phyloP scores from a whole-genome alignment of 2,329 filamentous ascomycete genomes.

The Cercospora zeae-maydis region DNA sequence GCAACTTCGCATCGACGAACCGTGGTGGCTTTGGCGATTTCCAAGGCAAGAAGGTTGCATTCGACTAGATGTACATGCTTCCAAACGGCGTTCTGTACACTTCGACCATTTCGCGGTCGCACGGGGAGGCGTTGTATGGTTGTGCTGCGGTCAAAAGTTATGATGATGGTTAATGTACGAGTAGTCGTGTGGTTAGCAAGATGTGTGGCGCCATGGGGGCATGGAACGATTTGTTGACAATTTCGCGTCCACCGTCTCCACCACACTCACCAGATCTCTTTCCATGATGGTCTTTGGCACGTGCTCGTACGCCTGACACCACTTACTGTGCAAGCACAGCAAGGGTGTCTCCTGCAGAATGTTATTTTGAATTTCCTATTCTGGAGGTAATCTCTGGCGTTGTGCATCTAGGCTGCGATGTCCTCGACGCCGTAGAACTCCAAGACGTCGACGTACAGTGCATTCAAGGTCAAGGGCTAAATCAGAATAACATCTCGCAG shows the following conservation, averaged over 20 bases:
- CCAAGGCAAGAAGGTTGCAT: slow-evolving; percentile 76
- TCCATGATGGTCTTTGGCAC: background rate
- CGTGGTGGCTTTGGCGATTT: slow-evolving; percentile 62
- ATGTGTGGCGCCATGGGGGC: background rate
- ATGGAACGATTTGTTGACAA: background rate
- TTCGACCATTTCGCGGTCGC: background rate
- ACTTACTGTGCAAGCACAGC: background rate
- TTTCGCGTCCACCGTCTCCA: background rate
- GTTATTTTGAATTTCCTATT: too few species aligned
- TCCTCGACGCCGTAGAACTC: too few species aligned
- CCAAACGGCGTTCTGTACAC: background rate
- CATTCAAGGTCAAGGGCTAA: too few species aligned
- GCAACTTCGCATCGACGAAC: slow-evolving; percentile 40
- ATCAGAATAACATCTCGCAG: too few species aligned
- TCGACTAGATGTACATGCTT: slow-evolving; percentile 36
- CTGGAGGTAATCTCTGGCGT: too few species aligned
- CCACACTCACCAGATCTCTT: background rate
- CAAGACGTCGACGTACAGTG: too few species aligned
- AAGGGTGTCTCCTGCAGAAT: too few species aligned
- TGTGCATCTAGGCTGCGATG: too few species aligned
- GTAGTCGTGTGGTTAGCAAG: slow-evolving; percentile 1
- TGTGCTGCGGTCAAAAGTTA: background rate
- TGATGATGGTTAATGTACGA: slow-evolving; percentile 4
- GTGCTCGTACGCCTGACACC: background rate
- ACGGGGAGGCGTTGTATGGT: background rate